phyloP scores from a whole-genome alignment of 176 grass and related monocot species.

The Alopecurus myosuroides region DNA sequence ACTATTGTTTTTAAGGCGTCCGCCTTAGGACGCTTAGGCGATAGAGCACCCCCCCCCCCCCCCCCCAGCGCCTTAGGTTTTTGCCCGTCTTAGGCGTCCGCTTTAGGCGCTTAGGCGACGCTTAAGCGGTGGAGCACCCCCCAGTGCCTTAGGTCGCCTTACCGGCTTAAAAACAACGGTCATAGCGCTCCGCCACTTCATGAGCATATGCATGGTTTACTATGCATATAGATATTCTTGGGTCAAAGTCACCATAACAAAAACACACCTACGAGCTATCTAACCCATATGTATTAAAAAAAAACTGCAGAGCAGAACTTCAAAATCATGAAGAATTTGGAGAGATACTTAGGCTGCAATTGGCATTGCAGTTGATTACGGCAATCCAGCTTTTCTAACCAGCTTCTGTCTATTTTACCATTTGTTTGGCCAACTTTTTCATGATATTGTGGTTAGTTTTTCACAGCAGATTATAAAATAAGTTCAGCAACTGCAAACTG shows the following conservation, averaged over 20 bases:
- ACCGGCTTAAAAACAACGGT: too few species aligned
- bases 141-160: too few species aligned
- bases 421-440: not conserved
- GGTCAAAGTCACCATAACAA: not conserved
- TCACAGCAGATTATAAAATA: not conserved
- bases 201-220: not conserved
- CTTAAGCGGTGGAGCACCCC: too few species aligned
- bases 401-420: not conserved
- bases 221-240: not conserved
- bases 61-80: too few species aligned
- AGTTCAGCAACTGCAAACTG: not conserved
- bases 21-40: too few species aligned
- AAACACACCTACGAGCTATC: not conserved
- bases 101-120: too few species aligned
- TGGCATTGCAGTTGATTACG: not conserved
- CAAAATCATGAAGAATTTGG: not conserved
- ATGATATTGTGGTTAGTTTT: not conserved
- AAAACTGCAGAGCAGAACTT: not conserved
- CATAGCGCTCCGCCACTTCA: too few species aligned
- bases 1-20: too few species aligned
- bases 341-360: not conserved
- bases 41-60: too few species aligned
- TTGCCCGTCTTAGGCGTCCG: too few species aligned
- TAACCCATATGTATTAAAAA: not conserved
- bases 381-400: not conserved